These are phyloP conservation scores for Nelumbo lutea DNA, from an alignment of 164 flowering plant genomes.

Conservation along the genomic window DNA sequence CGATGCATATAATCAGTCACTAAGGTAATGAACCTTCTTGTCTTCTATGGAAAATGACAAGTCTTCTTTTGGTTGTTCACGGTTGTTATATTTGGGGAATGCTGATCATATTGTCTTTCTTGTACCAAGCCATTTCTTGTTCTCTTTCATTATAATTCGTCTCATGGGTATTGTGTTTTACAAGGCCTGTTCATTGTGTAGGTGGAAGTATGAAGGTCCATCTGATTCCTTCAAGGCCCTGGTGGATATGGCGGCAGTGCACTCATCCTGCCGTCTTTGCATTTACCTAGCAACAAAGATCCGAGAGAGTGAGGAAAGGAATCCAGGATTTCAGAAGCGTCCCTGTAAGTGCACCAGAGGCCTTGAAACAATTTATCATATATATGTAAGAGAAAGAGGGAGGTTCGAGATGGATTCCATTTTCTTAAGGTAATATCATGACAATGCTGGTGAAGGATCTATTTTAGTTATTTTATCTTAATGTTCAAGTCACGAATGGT, in stretches of 20 bases:
- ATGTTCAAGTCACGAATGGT: too few species aligned
- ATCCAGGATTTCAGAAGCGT: constrained; percentile 46
- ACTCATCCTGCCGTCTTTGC: constrained; percentile 98
- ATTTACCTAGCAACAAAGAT: constrained; percentile 74
- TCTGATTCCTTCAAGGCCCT: constrained; percentile 97
- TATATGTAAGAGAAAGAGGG: constrained; percentile 92
- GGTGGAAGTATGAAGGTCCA: constrained; percentile 99
- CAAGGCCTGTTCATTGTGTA: constrained; percentile 18
- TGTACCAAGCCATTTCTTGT: background rate
- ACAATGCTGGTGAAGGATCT: background rate
- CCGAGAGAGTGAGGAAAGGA: constrained; percentile 61
- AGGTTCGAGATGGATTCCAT: constrained; percentile 84
- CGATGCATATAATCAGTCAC: constrained; percentile 55
- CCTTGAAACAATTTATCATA: constrained; percentile 59
- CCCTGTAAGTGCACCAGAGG: constrained; percentile 93
- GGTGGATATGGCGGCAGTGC: constrained; percentile 98
- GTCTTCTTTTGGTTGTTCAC: background rate
- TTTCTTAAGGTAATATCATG: constrained; percentile 64
- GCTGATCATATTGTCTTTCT: background rate
- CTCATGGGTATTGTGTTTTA: constrained; percentile 1
- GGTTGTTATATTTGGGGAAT: background rate
- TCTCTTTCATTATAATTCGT: constrained; percentile 5
- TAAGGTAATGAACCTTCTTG: constrained; percentile 38
- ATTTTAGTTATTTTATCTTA: background rate
- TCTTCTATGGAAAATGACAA: background rate